phyloP scores from a whole-genome alignment of 345 rosid species.

The Erodium maritimum region DNA sequence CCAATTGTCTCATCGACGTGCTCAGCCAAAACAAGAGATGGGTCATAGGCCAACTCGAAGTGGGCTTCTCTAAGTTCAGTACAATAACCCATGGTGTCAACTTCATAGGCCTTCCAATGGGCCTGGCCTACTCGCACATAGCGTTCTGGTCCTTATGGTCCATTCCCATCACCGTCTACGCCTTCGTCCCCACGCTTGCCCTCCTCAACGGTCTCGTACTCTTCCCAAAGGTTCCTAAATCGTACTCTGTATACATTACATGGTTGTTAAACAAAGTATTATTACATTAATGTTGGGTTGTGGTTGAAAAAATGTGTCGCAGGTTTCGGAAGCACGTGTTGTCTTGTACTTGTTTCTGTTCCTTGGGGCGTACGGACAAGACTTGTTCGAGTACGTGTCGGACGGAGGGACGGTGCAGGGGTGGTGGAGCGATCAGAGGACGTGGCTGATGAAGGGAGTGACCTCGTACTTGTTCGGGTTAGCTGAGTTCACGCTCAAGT shows the following conservation, averaged over 20 bases:
- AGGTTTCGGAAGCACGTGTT: slow-evolving; percentile 58
- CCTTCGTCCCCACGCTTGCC: slow-evolving; percentile 56
- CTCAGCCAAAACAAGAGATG: slow-evolving; percentile 54
- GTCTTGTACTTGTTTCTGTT: slow-evolving; percentile 45
- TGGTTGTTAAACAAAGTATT: too few species aligned
- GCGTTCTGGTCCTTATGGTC: slow-evolving; percentile 42
- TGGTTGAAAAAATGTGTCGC: slow-evolving; percentile 1
- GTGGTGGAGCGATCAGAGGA: slow-evolving; percentile 78
- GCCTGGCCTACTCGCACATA: slow-evolving; percentile 24
- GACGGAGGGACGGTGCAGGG: slow-evolving; percentile 31
- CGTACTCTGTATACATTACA: too few species aligned
- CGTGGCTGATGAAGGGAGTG: slow-evolving; percentile 40
- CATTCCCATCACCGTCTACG: slow-evolving; percentile 34
- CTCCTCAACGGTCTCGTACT: slow-evolving; percentile 29
- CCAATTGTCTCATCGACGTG: slow-evolving; percentile 31
- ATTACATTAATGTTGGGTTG: too few species aligned
- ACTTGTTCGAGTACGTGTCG: slow-evolving; percentile 23
- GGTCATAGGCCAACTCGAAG: slow-evolving; percentile 47
- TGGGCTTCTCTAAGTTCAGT: slow-evolving; percentile 25
- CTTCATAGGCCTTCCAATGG: slow-evolving; percentile 25
- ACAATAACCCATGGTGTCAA: slow-evolving; percentile 35
- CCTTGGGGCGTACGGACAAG: slow-evolving; percentile 50
- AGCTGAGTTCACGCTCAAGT: slow-evolving; percentile 32
- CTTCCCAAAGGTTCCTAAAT: slow-evolving; percentile 34
- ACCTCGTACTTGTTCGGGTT: slow-evolving; percentile 30